These are phyloP conservation scores for Penicillium janthinellum DNA, from an alignment of 2,329 filamentous ascomycete genomes.

Conservation along the genomic window DNA sequence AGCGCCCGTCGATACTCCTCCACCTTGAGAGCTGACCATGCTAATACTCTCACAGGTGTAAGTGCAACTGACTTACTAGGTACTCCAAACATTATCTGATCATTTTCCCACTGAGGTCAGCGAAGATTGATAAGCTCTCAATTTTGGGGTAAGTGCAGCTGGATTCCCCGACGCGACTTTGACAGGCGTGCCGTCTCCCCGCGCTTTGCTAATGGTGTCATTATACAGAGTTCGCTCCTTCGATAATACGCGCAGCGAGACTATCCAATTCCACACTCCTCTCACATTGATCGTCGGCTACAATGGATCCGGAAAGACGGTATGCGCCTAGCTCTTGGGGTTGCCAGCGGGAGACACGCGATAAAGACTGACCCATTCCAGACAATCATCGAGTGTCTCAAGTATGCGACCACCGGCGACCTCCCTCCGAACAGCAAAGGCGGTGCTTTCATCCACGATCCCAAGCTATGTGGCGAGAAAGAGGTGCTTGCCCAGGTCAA, in stretches of 20 bases:
- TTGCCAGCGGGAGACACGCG: neutral
- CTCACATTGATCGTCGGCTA: slow-evolving; percentile 95
- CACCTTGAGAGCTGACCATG: slow-evolving; percentile 6
- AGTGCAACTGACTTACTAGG: slow-evolving; percentile 18
- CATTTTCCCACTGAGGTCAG: slow-evolving; percentile 44
- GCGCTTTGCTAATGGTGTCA: slow-evolving; percentile 6
- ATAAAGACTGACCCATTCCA: slow-evolving; percentile 29
- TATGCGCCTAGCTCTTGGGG: slow-evolving; percentile 34
- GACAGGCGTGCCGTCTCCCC: neutral
- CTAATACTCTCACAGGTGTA: slow-evolving; percentile 35
- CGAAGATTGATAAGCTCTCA: slow-evolving; percentile 85
- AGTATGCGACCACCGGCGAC: slow-evolving; percentile 94
- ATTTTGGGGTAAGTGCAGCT: slow-evolving; percentile 65
- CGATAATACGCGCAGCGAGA: slow-evolving; percentile 71
- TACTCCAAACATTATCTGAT: slow-evolving; percentile 1
- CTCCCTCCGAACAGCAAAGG: slow-evolving; percentile 86
- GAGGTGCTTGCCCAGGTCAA: slow-evolving; percentile 91
- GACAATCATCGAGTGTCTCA: slow-evolving; percentile 98
- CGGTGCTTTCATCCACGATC: slow-evolving; percentile 94
- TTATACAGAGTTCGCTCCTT: slow-evolving; percentile 74
- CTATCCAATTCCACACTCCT: slow-evolving; percentile 84
- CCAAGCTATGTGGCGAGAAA: slow-evolving; percentile 81
- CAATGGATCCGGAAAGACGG: slow-evolving; percentile 96
- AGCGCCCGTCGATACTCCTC: slow-evolving; percentile 9
- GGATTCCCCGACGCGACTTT: neutral